A percentile compares a stretch with the other conserved stretches of the same genome.
Evolutionary conservation across 2,329 filamentous ascomycete genomes (phyloP).

Genomic region (Nothophaeocryptopus gaeumannii): DNA sequence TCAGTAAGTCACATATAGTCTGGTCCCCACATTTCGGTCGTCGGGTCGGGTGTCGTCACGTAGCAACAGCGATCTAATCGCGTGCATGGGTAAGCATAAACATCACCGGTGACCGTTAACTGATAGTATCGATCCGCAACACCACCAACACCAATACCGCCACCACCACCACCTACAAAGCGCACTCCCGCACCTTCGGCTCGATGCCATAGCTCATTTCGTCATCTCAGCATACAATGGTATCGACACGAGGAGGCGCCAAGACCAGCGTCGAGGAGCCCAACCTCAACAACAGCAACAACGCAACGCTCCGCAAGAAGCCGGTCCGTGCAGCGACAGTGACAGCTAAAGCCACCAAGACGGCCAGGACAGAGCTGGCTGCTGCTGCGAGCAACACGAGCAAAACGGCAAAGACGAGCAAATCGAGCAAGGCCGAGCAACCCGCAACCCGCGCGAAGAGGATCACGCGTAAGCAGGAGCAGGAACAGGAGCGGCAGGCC

Average conservation of each 20-base stretch:
- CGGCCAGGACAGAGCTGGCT: no score
- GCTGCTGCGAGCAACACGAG: conserved; percentile 12
- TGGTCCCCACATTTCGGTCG: no score
- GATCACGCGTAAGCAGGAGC: not conserved
- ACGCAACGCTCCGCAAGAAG: conserved; percentile 32
- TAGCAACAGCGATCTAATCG: no score
- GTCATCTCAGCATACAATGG: conserved; percentile 27
- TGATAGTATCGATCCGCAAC: no score
- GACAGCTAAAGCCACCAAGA: not conserved
- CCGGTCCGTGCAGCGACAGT: conserved; percentile 33
- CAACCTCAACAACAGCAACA: conserved; percentile 17
- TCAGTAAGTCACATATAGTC: no score
- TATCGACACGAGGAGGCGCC: conserved; percentile 35
- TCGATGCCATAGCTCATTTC: no score
- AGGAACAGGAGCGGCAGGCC: not conserved
- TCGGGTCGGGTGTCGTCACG: no score
- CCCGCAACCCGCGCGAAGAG: conserved; percentile 2
- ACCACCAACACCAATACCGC: no score
- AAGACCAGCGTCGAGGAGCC: conserved; percentile 14
- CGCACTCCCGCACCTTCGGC: no score
- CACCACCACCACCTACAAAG: no score
- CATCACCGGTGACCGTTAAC: no score
- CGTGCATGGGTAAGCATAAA: no score
- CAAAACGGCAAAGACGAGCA: not conserved
- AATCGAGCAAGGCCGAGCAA: conserved; percentile 17